These are phyloP conservation scores for Ploettnerulaceae sp. DNA, from an alignment of 2,329 filamentous ascomycete species.

Conservation along the genomic window DNA sequence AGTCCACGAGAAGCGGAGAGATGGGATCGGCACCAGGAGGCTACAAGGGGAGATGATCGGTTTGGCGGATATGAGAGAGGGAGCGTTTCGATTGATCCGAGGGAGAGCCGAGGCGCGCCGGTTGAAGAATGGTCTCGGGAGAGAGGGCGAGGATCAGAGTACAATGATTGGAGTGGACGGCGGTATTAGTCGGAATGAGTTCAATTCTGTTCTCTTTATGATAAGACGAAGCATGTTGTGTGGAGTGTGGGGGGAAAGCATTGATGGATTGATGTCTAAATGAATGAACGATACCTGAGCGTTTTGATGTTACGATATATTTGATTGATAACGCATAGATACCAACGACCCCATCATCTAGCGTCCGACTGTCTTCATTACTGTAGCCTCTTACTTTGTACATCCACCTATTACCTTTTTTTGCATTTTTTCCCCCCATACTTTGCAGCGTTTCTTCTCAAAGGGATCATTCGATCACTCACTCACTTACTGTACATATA, in stretches of 20 bases:
- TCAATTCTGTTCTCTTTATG: neutral
- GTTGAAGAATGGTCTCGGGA: constrained; percentile 25
- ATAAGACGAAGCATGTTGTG: too few species aligned
- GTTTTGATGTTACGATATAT: too few species aligned
- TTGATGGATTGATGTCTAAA: constrained; percentile 5
- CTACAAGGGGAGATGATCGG: constrained; percentile 1
- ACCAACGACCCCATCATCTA: too few species aligned
- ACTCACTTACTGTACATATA: too few species aligned
- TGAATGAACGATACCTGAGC: constrained; percentile 8
- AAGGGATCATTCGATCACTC: too few species aligned
- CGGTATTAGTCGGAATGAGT: constrained; percentile 4
- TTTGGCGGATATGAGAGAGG: constrained; percentile 17
- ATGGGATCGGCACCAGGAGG: constrained; percentile 29
- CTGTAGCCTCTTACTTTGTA: too few species aligned
- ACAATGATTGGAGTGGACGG: constrained; percentile 14
- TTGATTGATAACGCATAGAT: too few species aligned
- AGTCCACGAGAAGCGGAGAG: constrained; percentile 31
- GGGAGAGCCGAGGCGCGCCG: constrained; percentile 20
- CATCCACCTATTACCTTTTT: too few species aligned
- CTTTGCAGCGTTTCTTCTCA: too few species aligned
- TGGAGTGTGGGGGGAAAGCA: neutral
- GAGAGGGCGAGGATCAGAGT: constrained; percentile 11
- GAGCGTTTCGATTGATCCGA: constrained; percentile 15
- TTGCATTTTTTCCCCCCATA: too few species aligned
- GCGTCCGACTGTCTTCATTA: too few species aligned